phyloP scores from a whole-genome alignment of 2,329 filamentous ascomycete species.

The Pseudocercospora cruenta region DNA sequence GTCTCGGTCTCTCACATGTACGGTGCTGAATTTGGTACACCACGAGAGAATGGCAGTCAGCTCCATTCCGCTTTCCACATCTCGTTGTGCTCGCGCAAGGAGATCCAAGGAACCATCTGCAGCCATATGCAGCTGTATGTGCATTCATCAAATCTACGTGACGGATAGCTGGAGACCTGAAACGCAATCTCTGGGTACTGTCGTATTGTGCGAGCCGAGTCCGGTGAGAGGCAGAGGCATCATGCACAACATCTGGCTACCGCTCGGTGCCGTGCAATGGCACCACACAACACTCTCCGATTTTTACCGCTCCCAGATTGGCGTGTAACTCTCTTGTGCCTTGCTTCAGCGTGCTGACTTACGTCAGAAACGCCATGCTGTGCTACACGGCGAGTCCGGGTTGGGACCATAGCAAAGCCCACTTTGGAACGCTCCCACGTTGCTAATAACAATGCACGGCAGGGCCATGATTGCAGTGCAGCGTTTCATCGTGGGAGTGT shows the following conservation, averaged over 20 bases:
- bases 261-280: constrained; percentile 13
- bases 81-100: constrained; percentile 18
- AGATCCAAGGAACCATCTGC: constrained; percentile 11
- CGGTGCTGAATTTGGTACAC: constrained; percentile 5
- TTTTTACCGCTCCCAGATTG: not conserved
- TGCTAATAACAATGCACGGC: not conserved
- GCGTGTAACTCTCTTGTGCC: constrained; percentile 14
- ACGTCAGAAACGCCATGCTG: not conserved
- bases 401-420: not conserved
- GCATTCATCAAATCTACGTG: constrained; percentile 9
- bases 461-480: not conserved
- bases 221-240: not conserved
- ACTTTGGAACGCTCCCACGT: not conserved
- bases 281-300: not conserved
- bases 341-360: constrained; percentile 9
- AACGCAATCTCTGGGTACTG: constrained; percentile 7
- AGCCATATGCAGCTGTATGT: constrained; percentile 3
- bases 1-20: constrained; percentile 14
- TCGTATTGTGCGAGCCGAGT: not conserved
- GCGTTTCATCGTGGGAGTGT: not conserved
- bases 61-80: not conserved
- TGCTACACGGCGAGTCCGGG: constrained; percentile 1
- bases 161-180: not conserved
- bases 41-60: not conserved
- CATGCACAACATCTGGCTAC: not conserved